A percentile compares a stretch with the other conserved stretches of the same genome.
phyloP scores from a whole-genome alignment of 371 early-diverging fungal species.

The Parasitella parasitica region DNA sequence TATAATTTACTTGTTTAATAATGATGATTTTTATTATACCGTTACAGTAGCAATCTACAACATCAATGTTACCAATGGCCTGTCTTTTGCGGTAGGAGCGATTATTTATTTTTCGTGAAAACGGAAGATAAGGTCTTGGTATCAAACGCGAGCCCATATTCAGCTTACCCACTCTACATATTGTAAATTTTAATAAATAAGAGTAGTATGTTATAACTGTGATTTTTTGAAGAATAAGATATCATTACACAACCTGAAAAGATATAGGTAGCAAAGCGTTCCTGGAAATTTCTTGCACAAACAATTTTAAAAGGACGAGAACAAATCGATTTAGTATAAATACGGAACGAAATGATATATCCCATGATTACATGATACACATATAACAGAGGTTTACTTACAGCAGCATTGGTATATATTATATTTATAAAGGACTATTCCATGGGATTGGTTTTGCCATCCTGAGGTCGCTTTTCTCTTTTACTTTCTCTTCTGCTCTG shows the following conservation, averaged over 20 bases:
- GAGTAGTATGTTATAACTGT: too few relatives aligned
- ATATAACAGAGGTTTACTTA: background rate
- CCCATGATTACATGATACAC: background rate
- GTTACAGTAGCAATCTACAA: too few relatives aligned
- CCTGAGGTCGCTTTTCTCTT: constrained; percentile 38
- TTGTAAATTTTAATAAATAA: too few relatives aligned
- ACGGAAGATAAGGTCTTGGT: too few relatives aligned
- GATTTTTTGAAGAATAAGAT: too few relatives aligned
- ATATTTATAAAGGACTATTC: constrained; percentile 15
- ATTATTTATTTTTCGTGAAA: too few relatives aligned
- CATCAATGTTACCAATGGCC: too few relatives aligned
- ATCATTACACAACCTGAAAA: background rate
- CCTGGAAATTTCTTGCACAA: background rate
- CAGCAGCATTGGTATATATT: background rate
- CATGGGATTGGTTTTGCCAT: constrained; percentile 44
- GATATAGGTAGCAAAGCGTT: background rate
- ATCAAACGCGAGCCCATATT: too few relatives aligned
- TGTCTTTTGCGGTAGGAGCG: too few relatives aligned
- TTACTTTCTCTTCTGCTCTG: constrained; percentile 10
- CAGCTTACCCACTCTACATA: too few relatives aligned
- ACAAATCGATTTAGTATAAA: background rate
- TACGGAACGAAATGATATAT: background rate
- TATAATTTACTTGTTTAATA: too few relatives aligned
- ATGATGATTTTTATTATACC: too few relatives aligned
- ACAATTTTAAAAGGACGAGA: background rate